These are phyloP conservation scores for Coemansia sp. DNA, from an alignment of 192 early-diverging fungal species.

Conservation along the genomic window DNA sequence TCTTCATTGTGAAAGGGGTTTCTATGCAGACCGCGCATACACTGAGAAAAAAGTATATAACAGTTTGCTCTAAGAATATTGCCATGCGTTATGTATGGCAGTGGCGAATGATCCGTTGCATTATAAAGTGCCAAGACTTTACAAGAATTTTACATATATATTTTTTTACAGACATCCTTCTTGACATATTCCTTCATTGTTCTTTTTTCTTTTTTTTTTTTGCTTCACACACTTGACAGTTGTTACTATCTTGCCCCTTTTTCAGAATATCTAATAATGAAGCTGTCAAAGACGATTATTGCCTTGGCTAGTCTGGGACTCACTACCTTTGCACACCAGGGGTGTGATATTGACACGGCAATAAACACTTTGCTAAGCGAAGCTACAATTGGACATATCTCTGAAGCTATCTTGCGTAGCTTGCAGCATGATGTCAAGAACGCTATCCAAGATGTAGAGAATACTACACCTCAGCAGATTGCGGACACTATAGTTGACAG, in stretches of 20 bases:
- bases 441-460: constrained; percentile 15
- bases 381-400: constrained; percentile 25
- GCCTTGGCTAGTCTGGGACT: neutral
- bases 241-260: neutral
- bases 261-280: constrained; percentile 9
- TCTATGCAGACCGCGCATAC: constrained; percentile 4
- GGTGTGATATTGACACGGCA: constrained; percentile 35
- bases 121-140: neutral
- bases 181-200: neutral
- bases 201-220: constrained; percentile 3
- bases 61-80: neutral
- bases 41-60: neutral
- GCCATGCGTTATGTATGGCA: neutral
- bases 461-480: constrained; percentile 13
- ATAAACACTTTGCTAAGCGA: constrained; percentile 23
- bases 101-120: constrained; percentile 2
- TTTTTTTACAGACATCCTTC: neutral
- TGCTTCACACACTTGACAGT: neutral
- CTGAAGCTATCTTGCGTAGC: constrained; percentile 24
- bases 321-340: constrained; percentile 25
- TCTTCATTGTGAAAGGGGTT: neutral
- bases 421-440: constrained; percentile 29
- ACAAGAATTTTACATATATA: neutral
- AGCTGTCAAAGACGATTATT: neutral
- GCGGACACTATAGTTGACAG: constrained; percentile 30